phyloP scores from a whole-genome alignment of 805 yeast genomes.

The Ogataea parapolymorpha region DNA sequence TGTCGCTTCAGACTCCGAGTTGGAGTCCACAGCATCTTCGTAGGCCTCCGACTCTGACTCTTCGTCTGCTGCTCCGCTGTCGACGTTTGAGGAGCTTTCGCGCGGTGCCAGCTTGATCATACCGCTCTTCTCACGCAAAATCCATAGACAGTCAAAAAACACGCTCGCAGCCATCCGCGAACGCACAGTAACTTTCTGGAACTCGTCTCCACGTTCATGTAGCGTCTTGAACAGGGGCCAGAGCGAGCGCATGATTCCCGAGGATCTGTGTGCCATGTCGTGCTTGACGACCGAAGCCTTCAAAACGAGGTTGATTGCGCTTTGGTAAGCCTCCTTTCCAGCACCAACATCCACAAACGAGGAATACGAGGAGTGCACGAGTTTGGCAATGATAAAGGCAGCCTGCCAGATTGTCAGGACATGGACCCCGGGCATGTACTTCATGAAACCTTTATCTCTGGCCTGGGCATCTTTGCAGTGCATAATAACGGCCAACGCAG shows the following conservation, averaged over 20 bases:
- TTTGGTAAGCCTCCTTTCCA: slow-evolving; percentile 67
- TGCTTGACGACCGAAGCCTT: slow-evolving; percentile 85
- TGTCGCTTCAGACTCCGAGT: slow-evolving; percentile 19
- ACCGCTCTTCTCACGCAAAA: slow-evolving; percentile 82
- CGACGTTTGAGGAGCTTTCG: slow-evolving; percentile 20
- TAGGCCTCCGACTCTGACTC: slow-evolving; percentile 23
- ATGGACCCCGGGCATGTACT: slow-evolving; percentile 79
- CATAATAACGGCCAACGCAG: slow-evolving; percentile 66
- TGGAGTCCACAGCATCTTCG: slow-evolving; percentile 15
- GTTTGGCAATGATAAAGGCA: slow-evolving; percentile 74
- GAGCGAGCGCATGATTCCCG: slow-evolving; percentile 90
- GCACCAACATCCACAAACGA: slow-evolving; percentile 62
- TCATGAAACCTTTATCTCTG: slow-evolving; percentile 59
- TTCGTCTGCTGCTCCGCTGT: slow-evolving; percentile 31
- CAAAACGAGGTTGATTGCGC: slow-evolving; percentile 64
- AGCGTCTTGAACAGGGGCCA: slow-evolving; percentile 83
- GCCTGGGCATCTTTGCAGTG: slow-evolving; percentile 64
- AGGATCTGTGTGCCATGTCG: slow-evolving; percentile 88
- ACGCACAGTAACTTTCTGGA: slow-evolving; percentile 53
- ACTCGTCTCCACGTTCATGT: slow-evolving; percentile 46
- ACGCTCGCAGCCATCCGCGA: slow-evolving; percentile 91
- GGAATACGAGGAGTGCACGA: slow-evolving; percentile 72
- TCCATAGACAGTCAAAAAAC: slow-evolving; percentile 86
- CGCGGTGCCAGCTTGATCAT: slow-evolving; percentile 60
- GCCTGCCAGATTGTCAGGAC: slow-evolving; percentile 89